A percentile compares a stretch with the other conserved stretches of the same genome.
phyloP scores from a whole-genome alignment of 2,329 filamentous ascomycete genomes.

The Trichoderma asperellum region DNA sequence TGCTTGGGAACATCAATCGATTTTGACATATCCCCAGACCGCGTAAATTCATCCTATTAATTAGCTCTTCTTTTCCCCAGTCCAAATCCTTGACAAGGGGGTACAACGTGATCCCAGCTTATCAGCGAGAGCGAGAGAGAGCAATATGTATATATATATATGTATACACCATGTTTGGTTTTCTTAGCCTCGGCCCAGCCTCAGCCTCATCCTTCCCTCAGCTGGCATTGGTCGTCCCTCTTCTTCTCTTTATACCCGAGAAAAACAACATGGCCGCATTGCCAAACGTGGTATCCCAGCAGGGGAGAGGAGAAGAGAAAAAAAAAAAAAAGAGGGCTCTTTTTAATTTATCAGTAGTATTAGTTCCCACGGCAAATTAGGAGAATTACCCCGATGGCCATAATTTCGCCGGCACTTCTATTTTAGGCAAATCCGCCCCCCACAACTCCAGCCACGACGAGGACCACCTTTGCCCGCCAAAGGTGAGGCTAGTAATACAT shows the following conservation, averaged over 20 bases:
- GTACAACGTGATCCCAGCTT: no score
- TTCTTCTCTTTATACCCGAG: no score
- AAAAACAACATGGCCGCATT: background rate
- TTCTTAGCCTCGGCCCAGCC: background rate
- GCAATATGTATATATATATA: no score
- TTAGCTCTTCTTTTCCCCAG: background rate
- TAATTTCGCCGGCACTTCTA: conserved; percentile 19
- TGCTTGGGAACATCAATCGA: background rate
- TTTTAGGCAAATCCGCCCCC: conserved; percentile 24
- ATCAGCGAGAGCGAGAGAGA: no score
- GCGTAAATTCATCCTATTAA: background rate
- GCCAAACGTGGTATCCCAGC: background rate
- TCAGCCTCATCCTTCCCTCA: background rate
- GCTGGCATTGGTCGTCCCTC: background rate
- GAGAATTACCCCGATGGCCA: background rate
- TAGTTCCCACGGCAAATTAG: conserved; percentile 4
- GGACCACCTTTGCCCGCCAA: no score
- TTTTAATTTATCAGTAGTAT: no score
- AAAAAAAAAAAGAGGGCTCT: no score
- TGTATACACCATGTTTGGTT: background rate
- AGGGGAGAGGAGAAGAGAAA: background rate
- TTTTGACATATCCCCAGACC: background rate
- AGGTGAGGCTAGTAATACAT: background rate
- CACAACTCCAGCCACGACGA: background rate
- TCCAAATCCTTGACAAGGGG: background rate